Conservation (phyloP, 768 basidiomycete species). For the Scleroderma bovista region DNA sequence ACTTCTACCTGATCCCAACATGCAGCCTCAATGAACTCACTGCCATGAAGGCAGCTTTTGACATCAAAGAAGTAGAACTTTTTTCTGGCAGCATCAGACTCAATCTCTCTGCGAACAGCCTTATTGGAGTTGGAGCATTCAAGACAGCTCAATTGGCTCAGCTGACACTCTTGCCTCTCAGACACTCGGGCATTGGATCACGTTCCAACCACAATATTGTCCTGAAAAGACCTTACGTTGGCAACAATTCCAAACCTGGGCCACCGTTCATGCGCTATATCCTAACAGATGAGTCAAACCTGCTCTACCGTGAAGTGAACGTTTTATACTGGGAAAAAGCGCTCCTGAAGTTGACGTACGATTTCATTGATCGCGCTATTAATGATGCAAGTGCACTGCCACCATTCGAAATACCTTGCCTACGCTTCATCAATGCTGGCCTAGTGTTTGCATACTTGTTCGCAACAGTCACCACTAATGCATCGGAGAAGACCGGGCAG, state of each 20-base stretch:
- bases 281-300: neutral
- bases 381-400: neutral
- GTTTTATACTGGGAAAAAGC: constrained; percentile 7
- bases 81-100: neutral
- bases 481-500: neutral
- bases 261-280: neutral
- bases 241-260: neutral
- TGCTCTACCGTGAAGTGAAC: constrained; percentile 5
- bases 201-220: neutral
- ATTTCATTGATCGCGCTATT: constrained; percentile 1
- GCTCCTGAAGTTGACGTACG: constrained; percentile 3
- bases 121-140: constrained; percentile 5
- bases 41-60: neutral
- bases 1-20: neutral
- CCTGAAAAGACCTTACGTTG: constrained; percentile 1
- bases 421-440: constrained; percentile 7
- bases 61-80: neutral
- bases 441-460: neutral
- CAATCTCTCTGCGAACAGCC: neutral
- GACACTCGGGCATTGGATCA: neutral
- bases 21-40: neutral
- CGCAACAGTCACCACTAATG: neutral
- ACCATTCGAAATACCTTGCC: constrained; percentile 4
- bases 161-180: neutral
- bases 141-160: constrained; percentile 4